Base-by-base conservation (phyloP, 1,284 basidiomycete genomes). In the Ustilago curta region DNA sequence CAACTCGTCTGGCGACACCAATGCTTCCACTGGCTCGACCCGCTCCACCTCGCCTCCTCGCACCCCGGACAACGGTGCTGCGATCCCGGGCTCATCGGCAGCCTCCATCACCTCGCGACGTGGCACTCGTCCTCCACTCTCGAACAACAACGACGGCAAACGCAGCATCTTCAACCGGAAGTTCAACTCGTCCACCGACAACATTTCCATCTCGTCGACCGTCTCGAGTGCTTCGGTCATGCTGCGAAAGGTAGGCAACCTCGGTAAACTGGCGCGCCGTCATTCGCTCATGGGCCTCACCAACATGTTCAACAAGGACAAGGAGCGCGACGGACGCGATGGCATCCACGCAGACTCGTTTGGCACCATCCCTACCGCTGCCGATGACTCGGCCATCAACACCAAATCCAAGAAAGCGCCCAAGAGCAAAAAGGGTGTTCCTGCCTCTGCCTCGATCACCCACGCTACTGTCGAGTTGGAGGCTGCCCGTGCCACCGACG, bases 161-260 rank as follows among this genome's bases (percentile, higher is more conserved):
- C 76, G 82, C 89, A 91, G 53, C 44, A 85, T 96, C 72, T 95
- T 99, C 88, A 96, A 95, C 86, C 91, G 92, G 75, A 91, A 92
- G 77, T 87, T 94, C 81, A 98, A 99, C 85, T 91, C 92, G 52
- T 94, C 92, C 61, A 97, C 95, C 47, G 95, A 99, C 86, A 99
- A 99, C 86, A 96, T 99, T 72, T 97, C 94, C 35, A 90, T 99
- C 54, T 93, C 92, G 32, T 96, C 93, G n/a, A 97, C 96, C 45
- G 95, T 97, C 78, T 94, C 92, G 70, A 94, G 93, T 59, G 96
- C 95, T 8, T 94, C 92, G 63, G 92, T 98, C 85, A 97, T 99
- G 91, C 96, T 99, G 80, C 91, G 96, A 79, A 98, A 97, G 87
- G 91, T 99, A 55, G 95, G 96, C 31, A 91, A 91, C 58, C 91